Percentiles rank a stretch among this genome's conserved stretches.
phyloP scores from a whole-genome alignment of 805 yeast genomes.

The Monosporozyma solicola region DNA sequence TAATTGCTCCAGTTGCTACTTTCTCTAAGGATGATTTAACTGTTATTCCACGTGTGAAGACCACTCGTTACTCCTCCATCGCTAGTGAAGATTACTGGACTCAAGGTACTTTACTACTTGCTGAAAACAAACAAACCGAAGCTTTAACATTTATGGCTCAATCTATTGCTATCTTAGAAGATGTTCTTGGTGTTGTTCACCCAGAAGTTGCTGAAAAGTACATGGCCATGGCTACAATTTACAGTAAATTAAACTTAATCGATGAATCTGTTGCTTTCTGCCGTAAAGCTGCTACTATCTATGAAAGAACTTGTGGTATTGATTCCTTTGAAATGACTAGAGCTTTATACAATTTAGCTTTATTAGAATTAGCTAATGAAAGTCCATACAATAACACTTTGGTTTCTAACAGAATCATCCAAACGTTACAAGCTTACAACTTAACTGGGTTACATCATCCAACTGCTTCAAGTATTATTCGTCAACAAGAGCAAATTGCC shows the following conservation, averaged over 20 bases:
- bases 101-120: conserved; percentile 38
- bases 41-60: conserved; percentile 69
- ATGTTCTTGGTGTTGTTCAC: conserved; percentile 74
- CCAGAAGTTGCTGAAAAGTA: conserved; percentile 68
- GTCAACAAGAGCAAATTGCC: conserved; percentile 43
- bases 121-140: conserved; percentile 36
- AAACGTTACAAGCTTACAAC: conserved; percentile 26
- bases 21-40: conserved; percentile 56
- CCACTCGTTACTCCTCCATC: conserved; percentile 54
- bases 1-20: conserved; percentile 32
- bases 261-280: conserved; percentile 54
- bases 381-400: conserved; percentile 53
- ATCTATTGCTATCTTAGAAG: conserved; percentile 65
- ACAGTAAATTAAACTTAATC: conserved; percentile 47
- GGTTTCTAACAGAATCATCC: conserved; percentile 50
- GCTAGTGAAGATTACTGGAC: conserved; percentile 70
- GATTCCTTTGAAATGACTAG: conserved; percentile 73
- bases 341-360: conserved; percentile 65
- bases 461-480: conserved; percentile 50
- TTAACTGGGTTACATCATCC: conserved; percentile 66
- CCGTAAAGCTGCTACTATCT: conserved; percentile 59
- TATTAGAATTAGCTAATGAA: conserved; percentile 53
- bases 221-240: conserved; percentile 55
- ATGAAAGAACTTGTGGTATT: conserved; percentile 73
- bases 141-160: conserved; percentile 63